Conservation (phyloP, 768 basidiomycete species). For the Amanita phalloides region DNA sequence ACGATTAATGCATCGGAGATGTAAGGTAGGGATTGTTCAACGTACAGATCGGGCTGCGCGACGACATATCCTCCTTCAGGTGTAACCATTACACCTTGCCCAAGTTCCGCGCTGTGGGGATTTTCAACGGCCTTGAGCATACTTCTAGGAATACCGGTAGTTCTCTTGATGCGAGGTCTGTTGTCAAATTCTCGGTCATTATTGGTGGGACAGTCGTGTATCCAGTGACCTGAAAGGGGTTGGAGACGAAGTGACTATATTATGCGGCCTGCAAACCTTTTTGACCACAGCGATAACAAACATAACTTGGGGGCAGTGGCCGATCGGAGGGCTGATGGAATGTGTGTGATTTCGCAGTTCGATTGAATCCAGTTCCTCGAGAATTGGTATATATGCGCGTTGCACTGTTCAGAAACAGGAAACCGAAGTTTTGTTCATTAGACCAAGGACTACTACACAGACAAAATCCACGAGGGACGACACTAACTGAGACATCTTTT, state of each 20-base stretch:
- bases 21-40: constrained; percentile 11
- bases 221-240: constrained; percentile 74
- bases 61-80: constrained; percentile 98
- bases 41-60: constrained; percentile 92
- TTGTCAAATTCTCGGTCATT: constrained; percentile 93
- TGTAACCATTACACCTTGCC: constrained; percentile 94
- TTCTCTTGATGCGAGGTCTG: constrained; percentile 90
- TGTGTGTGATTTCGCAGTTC: constrained; percentile 49
- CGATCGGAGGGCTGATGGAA: constrained; percentile 52
- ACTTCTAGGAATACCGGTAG: constrained; percentile 95
- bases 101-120: constrained; percentile 56
- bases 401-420: constrained; percentile 37
- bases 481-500: constrained; percentile 99
- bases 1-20: not conserved
- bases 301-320: constrained; percentile 89
- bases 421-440: constrained; percentile 48
- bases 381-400: constrained; percentile 56
- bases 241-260: not conserved
- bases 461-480: constrained; percentile 48
- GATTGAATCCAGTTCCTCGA: constrained; percentile 53
- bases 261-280: constrained; percentile 52
- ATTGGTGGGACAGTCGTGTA: constrained; percentile 97
- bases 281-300: constrained; percentile 97
- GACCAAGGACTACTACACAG: constrained; percentile 57
- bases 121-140: constrained; percentile 96